These are phyloP conservation scores for Neckera pumila DNA, from an alignment of 225 moss, liverwort and hornwort species.

Conservation along the genomic window DNA sequence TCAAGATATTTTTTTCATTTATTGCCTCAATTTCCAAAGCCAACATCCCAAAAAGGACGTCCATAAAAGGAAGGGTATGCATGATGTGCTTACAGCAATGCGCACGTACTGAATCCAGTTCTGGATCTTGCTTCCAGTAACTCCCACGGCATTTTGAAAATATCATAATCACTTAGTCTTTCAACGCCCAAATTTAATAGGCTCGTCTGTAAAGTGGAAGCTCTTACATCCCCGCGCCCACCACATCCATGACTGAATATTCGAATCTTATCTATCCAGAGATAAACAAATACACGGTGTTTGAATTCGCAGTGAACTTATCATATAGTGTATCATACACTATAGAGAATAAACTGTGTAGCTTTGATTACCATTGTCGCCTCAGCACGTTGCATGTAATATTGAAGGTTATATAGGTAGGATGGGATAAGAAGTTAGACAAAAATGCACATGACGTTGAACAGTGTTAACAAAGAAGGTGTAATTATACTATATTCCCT, in stretches of 20 bases:
- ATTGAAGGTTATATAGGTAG: background rate
- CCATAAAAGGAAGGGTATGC: conserved; percentile 59
- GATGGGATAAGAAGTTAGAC: background rate
- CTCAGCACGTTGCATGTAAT: background rate
- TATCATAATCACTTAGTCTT: conserved; percentile 73
- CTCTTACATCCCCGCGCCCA: conserved; percentile 63
- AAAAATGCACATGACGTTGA: background rate
- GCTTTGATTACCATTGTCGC: background rate
- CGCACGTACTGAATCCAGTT: conserved; percentile 86
- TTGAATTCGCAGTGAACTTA: background rate
- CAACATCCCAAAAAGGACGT: conserved; percentile 37
- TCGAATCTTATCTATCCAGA: background rate
- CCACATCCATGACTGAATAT: background rate
- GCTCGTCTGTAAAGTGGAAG: conserved; percentile 70
- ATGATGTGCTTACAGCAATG: conserved; percentile 50
- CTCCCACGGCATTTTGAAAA: conserved; percentile 90
- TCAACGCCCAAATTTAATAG: conserved; percentile 75
- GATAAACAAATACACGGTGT: background rate
- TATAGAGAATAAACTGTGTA: background rate
- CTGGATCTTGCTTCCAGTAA: conserved; percentile 67
- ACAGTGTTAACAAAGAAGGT: background rate
- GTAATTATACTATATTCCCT: background rate
- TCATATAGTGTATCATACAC: background rate
- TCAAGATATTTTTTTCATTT: background rate
- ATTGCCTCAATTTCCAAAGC: background rate